Percentiles rank a stretch among this genome's conserved stretches.
Evolutionary conservation across 495 filamentous ascomycete genomes (phyloP).

Genomic region (Xylaria sp.): DNA sequence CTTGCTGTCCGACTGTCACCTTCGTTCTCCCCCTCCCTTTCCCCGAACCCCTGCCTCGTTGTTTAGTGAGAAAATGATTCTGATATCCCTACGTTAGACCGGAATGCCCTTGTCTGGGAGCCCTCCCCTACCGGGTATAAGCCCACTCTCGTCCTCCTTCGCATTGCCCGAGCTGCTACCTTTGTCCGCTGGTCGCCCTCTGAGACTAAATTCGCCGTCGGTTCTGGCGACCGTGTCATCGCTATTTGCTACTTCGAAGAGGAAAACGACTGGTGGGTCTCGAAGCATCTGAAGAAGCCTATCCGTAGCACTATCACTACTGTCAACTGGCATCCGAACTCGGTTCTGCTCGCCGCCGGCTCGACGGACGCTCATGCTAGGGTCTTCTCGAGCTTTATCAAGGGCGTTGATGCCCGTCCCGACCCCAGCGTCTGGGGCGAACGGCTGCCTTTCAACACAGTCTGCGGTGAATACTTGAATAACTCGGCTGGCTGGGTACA

Average conservation of each 20-base stretch:
- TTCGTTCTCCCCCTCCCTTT: too few relatives aligned
- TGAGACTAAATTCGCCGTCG: slow-evolving; percentile 96
- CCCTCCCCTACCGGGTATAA: slow-evolving; percentile 90
- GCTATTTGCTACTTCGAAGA: slow-evolving; percentile 99
- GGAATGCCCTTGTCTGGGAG: slow-evolving; percentile 98
- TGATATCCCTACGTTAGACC: slow-evolving; percentile 65
- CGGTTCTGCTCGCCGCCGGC: slow-evolving; percentile 89
- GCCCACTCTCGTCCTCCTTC: slow-evolving; percentile 93
- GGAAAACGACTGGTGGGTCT: slow-evolving; percentile 99
- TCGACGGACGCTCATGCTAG: slow-evolving; percentile 97
- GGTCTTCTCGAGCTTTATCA: slow-evolving; percentile 95
- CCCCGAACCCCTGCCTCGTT: neutral
- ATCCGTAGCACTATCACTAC: slow-evolving; percentile 95
- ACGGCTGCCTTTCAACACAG: slow-evolving; percentile 93
- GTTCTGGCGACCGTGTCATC: slow-evolving; percentile 92
- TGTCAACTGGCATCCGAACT: slow-evolving; percentile 96
- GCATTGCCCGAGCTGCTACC: slow-evolving; percentile 95
- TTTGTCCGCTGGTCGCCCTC: slow-evolving; percentile 97
- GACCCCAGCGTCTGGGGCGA: slow-evolving; percentile 94
- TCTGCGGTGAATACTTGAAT: slow-evolving; percentile 95
- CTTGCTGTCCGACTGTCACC: neutral
- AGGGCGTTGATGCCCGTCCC: slow-evolving; percentile 86
- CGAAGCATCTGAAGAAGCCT: slow-evolving; percentile 98
- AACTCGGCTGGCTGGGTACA: slow-evolving; percentile 97
- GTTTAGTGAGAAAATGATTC: slow-evolving; percentile 12